Evolutionary conservation across 495 filamentous ascomycete species (phyloP), one percentile per base, ranked within the genome.

Genomic region (Penicillium dipodomyicola): DNA sequence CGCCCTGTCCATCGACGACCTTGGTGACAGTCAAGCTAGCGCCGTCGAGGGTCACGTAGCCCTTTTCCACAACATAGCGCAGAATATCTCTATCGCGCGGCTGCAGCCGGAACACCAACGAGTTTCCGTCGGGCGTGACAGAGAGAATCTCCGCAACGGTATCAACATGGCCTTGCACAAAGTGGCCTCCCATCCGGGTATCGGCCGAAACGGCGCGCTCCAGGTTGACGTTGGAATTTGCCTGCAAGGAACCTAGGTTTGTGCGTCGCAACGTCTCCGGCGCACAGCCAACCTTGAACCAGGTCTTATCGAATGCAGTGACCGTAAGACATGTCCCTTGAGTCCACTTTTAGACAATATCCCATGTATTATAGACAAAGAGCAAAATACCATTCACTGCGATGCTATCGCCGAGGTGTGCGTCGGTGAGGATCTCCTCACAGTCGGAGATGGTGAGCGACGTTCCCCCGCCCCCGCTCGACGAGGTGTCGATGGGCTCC

Each of bases 251-350:
- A 49, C 91, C 91, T 12, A 99, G 88, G 74, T 96, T 96, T 33
- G 95, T 99, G 40, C 94, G 87, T 17, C 94, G 92, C 25, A 99
- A 88, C 9, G 95, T 97, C 73, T 99, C 94, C 62, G 95, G 94
- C 3, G 94, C 91, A 61, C 96, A 86, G 71, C 94, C 93, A 60
- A 97, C 92, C 58, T 88, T 95, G 87, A 99, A 99, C 55, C 76
- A 77, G 49, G 70, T 67, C 39, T 76, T 76, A 61, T 79, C 77
- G 76, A 95, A 91, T 59, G 82, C 77, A 19, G 91, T 96, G 30
- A 96, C 86, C 39, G 94, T 99, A n/a, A 99, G 84, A 76, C 94
- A 91, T 54, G 87, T 87, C 66, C 85, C 84, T 85, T 56, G 54
- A 52, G 53, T 52, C 32, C 25, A 27, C 43, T 37, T 19, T 66